Conservation (phyloP, 371 early-diverging fungal species). For the Mucor mucedo region DNA sequence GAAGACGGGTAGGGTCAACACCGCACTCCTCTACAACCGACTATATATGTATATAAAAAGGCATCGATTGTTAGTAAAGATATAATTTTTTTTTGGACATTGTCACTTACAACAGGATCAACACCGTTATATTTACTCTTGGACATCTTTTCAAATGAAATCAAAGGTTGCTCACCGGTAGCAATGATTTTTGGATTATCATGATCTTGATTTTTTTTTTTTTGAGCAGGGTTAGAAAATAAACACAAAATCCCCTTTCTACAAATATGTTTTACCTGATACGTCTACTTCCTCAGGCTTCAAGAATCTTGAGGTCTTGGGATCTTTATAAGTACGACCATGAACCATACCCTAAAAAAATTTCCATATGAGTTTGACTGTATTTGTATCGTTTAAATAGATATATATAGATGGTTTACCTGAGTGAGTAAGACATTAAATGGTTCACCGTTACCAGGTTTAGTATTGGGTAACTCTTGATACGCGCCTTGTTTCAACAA, state of each 20-base stretch:
- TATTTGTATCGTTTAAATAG: no score
- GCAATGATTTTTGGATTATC: constrained; percentile 61
- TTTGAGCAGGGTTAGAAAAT: neutral
- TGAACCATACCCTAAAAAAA: constrained; percentile 88
- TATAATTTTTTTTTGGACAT: no score
- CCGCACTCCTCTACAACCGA: constrained; percentile 74
- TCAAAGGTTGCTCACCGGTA: constrained; percentile 65
- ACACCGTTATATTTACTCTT: constrained; percentile 96
- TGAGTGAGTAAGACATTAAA: constrained; percentile 86
- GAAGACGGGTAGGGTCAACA: constrained; percentile 85
- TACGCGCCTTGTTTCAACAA: constrained; percentile 63
- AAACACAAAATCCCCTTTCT: no score
- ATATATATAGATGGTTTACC: constrained; percentile 30
- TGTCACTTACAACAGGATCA: constrained; percentile 70
- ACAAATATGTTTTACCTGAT: constrained; percentile 38
- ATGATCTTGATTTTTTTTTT: constrained; percentile 38
- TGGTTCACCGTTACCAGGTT: constrained; percentile 77
- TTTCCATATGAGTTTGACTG: no score
- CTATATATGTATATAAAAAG: constrained; percentile 31
- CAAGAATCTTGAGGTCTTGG: constrained; percentile 78
- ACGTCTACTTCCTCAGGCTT: constrained; percentile 78
- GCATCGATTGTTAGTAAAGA: constrained; percentile 3
- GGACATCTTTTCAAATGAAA: constrained; percentile 93
- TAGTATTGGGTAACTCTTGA: constrained; percentile 36
- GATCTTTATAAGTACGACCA: constrained; percentile 83